Evolutionary conservation across 2,329 filamentous ascomycete genomes (phyloP).

Genomic region (Cladosporium sp.): DNA sequence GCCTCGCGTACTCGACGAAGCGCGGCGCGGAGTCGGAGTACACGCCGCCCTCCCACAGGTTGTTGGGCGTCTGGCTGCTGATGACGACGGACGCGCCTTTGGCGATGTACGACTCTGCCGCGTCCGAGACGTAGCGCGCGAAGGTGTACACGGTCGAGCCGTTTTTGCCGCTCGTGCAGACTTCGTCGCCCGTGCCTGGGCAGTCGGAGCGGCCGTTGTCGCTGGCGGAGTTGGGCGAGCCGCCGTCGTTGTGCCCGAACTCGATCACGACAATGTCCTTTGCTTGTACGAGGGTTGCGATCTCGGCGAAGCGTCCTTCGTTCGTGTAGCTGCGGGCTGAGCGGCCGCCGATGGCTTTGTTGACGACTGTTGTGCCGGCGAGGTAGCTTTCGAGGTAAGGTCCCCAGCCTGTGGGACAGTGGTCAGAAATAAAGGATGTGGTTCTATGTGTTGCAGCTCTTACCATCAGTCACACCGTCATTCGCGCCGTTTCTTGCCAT

Average conservation of each 20-base stretch:
- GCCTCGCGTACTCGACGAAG: conserved; percentile 52
- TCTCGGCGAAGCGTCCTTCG: conserved; percentile 57
- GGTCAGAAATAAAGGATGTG: not conserved
- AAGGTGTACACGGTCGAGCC: conserved; percentile 51
- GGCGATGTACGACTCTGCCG: conserved; percentile 46
- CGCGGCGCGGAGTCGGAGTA: conserved; percentile 45
- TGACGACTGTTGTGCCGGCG: conserved; percentile 46
- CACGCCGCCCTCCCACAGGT: conserved; percentile 53
- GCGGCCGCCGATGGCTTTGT: conserved; percentile 60
- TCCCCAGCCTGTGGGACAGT: conserved; percentile 51
- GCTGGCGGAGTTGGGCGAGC: conserved; percentile 41
- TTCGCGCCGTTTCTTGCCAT: conserved; percentile 49
- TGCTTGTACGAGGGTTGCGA: conserved; percentile 46
- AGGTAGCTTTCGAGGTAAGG: conserved; percentile 51
- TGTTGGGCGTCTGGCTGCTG: conserved; percentile 55
- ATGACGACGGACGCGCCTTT: conserved; percentile 58
- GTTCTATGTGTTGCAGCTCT: too few relatives aligned
- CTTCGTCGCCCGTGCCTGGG: conserved; percentile 47
- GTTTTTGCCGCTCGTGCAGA: conserved; percentile 45
- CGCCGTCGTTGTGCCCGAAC: conserved; percentile 68
- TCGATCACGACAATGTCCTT: conserved; percentile 65
- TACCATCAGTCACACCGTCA: conserved; percentile 22
- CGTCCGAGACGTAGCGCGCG: conserved; percentile 53
- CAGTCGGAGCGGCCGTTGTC: conserved; percentile 61
- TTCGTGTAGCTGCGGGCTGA: conserved; percentile 60